These are phyloP conservation scores for Blastomyces emzantsi DNA, from an alignment of 2,329 filamentous ascomycete genomes.

Conservation along the genomic window DNA sequence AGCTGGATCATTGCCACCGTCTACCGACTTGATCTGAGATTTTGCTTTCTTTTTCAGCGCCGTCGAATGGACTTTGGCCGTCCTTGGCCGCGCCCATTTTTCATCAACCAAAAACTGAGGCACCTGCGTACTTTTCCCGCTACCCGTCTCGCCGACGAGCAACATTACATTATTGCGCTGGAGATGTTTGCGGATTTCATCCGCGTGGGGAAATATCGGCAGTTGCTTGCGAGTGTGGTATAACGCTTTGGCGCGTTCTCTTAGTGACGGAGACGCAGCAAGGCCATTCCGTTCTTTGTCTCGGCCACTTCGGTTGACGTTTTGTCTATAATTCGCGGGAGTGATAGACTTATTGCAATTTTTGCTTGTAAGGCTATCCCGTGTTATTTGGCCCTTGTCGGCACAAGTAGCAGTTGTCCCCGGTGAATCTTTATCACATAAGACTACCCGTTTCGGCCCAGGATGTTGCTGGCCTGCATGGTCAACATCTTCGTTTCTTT, in stretches of 20 bases:
- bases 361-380: constrained; percentile 4
- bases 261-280: constrained; percentile 25
- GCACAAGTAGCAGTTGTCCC: constrained; percentile 8
- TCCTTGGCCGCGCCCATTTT: constrained; percentile 62
- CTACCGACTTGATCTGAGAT: not conserved
- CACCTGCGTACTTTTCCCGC: constrained; percentile 93
- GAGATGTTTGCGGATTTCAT: constrained; percentile 59
- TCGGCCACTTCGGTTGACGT: constrained; percentile 10
- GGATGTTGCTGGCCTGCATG: constrained; percentile 9
- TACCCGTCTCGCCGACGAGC: constrained; percentile 87
- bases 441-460: constrained; percentile 10
- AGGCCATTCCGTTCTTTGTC: constrained; percentile 15
- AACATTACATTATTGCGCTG: constrained; percentile 64
- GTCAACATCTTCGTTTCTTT: constrained; percentile 22
- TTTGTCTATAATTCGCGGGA: not conserved
- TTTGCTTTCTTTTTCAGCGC: constrained; percentile 19
- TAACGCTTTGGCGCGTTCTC: constrained; percentile 41
- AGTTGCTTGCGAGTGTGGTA: constrained; percentile 54
- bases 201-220: constrained; percentile 68
- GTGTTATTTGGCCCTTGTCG: not conserved
- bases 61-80: constrained; percentile 38
- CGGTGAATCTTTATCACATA: constrained; percentile 3
- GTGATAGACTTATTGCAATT: not conserved
- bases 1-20: not conserved
- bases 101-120: constrained; percentile 80